A percentile compares a stretch with the other conserved stretches of the same genome.
Conservation (phyloP, 1,284 basidiomycete species). For the Omphalotus olearius region DNA sequence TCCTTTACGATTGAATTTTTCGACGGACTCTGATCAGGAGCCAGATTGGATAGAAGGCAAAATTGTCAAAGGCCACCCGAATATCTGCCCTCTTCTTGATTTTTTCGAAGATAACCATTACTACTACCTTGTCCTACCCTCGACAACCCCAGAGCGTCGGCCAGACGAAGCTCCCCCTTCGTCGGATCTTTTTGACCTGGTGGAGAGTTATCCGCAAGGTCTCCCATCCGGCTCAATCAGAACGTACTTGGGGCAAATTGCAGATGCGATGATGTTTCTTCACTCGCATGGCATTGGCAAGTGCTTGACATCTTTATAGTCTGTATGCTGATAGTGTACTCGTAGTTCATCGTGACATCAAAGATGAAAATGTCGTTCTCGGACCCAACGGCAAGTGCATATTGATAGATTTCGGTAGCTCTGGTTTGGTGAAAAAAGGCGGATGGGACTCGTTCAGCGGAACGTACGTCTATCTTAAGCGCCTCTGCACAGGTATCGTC, state of each 20-base stretch:
- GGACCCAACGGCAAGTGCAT: constrained; percentile 76
- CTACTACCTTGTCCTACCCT: constrained; percentile 87
- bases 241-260: constrained; percentile 90
- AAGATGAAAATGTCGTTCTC: constrained; percentile 95
- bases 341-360: constrained; percentile 94
- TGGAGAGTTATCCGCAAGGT: constrained; percentile 87
- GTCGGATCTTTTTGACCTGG: constrained; percentile 92
- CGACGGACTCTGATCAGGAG: constrained; percentile 20
- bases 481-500: constrained; percentile 4
- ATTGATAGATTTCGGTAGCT: constrained; percentile 95
- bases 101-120: constrained; percentile 98
- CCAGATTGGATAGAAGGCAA: constrained; percentile 64
- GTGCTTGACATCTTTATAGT: constrained; percentile 18
- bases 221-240: constrained; percentile 75
- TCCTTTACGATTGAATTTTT: constrained; percentile 46
- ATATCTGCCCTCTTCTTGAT: constrained; percentile 91
- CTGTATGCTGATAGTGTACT: constrained; percentile 7
- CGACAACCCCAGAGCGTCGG: constrained; percentile 54
- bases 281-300: constrained; percentile 86
- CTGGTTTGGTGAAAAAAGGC: constrained; percentile 77
- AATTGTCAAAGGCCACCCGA: constrained; percentile 80
- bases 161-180: constrained; percentile 51
- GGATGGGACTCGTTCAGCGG: constrained; percentile 97
- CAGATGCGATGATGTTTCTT: constrained; percentile 88
- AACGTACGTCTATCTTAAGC: constrained; percentile 52